Base-by-base conservation (phyloP, 2,329 filamentous ascomycete genomes). In the Colletotrichum chlorophyti region DNA sequence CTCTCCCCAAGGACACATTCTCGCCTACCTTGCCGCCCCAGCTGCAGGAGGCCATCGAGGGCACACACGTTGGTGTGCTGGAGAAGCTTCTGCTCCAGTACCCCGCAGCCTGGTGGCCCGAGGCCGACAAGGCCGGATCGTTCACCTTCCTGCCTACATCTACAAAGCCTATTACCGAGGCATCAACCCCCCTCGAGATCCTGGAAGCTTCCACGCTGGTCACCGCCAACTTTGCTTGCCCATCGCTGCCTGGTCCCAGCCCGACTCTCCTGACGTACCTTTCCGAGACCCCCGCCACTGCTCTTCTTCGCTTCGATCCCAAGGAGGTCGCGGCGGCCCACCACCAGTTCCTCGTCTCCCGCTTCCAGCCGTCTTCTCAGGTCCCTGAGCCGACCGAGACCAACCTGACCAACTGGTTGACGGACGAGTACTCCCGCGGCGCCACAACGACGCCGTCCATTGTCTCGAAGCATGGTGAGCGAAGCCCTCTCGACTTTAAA, bases 91-190 rank as follows among this genome's bases (percentile, higher is more conserved):
- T 60, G 26, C 51, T 60, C 11, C 57, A 60, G 10, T 60, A 60
- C 32, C 38, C 52, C 10, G 40, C 37, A 11, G 38, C 57, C n/a
- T 60, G 57, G 57, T 60, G 57, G 57, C 57, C 57, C 19, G 57
- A 60, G 21, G 57, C 57, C 32, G 52, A 60, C 17, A 50, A 43
- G 31, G 43, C 57, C 8, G 51, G 51, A 15, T 55, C 51, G 14
- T 60, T 45, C 27, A 57, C 57, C n/a, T 60, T 60, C 45, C 21
- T 60, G 52, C 57, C 57, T 23, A 57, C 51, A n/a, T 60, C 57
- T 27, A 32, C 37, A 11, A 57, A 60, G 52, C 52, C 57, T 9
- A 23, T 60, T 8, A 57, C 57, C 3, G 57, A 57, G 14, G 29
- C 21, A 21, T 60, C 52, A 17, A 40, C 51, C 7, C 43, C 52